phyloP scores from a whole-genome alignment of 139 green algal species.

The Deuterostichococcus epilithicus region DNA sequence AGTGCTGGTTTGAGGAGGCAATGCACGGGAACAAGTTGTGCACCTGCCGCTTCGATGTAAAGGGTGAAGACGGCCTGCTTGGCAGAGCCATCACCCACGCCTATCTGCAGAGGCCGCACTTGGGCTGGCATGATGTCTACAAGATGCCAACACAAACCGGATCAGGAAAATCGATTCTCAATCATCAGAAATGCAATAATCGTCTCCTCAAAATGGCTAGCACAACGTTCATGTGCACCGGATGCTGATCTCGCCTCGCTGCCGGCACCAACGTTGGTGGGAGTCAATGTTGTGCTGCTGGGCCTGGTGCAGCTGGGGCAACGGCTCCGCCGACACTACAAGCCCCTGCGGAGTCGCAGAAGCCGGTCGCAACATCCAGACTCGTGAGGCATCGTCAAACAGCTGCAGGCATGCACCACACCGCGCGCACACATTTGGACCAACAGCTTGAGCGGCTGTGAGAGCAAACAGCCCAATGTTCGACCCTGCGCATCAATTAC shows the following conservation, averaged over 20 bases:
- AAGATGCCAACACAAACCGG: too few relatives aligned
- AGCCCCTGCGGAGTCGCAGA: constrained; percentile 6
- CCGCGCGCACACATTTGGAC: not conserved
- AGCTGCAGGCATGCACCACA: not conserved
- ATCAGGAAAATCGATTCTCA: too few relatives aligned
- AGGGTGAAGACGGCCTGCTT: constrained; percentile 29
- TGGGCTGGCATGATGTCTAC: not conserved
- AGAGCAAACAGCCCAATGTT: constrained; percentile 32
- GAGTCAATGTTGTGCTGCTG: constrained; percentile 23
- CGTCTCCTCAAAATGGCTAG: too few relatives aligned
- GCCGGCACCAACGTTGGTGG: constrained; percentile 6
- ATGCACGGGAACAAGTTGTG: not conserved
- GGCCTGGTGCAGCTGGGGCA: constrained; percentile 5
- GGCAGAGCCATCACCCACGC: constrained; percentile 17
- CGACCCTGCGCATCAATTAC: not conserved
- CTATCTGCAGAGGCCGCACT: constrained; percentile 3
- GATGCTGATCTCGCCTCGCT: not conserved
- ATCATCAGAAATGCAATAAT: too few relatives aligned
- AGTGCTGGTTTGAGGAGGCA: not conserved
- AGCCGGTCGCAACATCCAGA: not conserved
- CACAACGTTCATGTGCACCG: too few relatives aligned
- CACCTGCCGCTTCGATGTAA: constrained; percentile 25
- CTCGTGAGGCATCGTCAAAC: not conserved
- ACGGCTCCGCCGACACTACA: constrained; percentile 21
- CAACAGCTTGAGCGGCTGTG: constrained; percentile 20